phyloP scores from a whole-genome alignment of 2,329 filamentous ascomycete species.

The Zarea fungicola region DNA sequence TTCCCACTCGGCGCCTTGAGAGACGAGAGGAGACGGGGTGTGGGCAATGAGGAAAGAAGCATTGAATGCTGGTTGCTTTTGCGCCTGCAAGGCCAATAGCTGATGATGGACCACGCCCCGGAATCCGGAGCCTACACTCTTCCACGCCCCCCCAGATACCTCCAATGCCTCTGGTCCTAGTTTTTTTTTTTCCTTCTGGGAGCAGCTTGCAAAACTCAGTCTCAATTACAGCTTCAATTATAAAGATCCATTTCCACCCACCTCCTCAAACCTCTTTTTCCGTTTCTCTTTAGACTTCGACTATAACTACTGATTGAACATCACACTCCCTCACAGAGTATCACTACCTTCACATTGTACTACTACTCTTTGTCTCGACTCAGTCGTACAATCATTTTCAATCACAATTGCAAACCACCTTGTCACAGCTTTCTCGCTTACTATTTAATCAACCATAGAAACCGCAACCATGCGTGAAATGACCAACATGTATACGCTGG shows the following conservation, averaged over 20 bases:
- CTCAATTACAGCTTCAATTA: slow-evolving; percentile 9
- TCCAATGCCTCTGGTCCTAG: background rate
- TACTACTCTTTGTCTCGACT: background rate
- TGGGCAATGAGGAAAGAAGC: slow-evolving; percentile 10
- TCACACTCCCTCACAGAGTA: background rate
- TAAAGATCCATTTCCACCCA: slow-evolving; percentile 9
- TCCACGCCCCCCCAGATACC: slow-evolving; percentile 3
- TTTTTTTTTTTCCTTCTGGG: slow-evolving; percentile 4
- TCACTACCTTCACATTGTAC: slow-evolving; percentile 1
- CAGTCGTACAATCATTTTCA: background rate
- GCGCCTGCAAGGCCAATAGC: slow-evolving; percentile 7
- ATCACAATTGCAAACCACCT: background rate
- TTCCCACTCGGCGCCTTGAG: slow-evolving; percentile 2
- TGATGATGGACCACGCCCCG: slow-evolving; percentile 5
- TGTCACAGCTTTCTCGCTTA: too few species aligned
- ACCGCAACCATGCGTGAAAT: slow-evolving; percentile 4
- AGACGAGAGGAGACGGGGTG: slow-evolving; percentile 10
- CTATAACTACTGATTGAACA: background rate
- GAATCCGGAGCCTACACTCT: background rate
- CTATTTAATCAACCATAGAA: background rate
- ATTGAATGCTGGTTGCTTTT: slow-evolving; percentile 6
- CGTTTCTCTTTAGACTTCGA: slow-evolving; percentile 1
- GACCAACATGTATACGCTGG: slow-evolving; percentile 4
- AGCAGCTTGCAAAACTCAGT: background rate
- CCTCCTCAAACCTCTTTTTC: background rate